Evolutionary conservation across 2,329 filamentous ascomycete genomes (phyloP).

Genomic region (Pseudonectria foliicola): DNA sequence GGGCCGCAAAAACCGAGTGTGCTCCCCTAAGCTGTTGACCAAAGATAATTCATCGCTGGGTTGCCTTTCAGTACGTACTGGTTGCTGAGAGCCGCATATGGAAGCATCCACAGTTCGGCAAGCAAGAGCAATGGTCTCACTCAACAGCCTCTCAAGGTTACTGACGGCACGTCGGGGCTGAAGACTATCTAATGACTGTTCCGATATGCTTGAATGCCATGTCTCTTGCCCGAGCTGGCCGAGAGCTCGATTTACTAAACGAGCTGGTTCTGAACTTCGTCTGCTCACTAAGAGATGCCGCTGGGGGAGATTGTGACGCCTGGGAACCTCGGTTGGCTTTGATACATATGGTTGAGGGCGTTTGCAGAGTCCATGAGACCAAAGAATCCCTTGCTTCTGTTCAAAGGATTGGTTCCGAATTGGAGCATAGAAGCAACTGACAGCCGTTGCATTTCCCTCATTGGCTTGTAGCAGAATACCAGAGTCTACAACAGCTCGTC

Average conservation of each 20-base stretch:
- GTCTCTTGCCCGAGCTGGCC: constrained; percentile 12
- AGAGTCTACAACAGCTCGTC: background rate
- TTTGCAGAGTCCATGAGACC: constrained; percentile 27
- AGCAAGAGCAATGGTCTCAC: constrained; percentile 38
- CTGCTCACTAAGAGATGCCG: constrained; percentile 8
- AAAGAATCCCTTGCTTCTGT: constrained; percentile 27
- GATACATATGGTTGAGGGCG: constrained; percentile 18
- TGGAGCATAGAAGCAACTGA: constrained; percentile 5
- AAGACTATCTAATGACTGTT: constrained; percentile 19
- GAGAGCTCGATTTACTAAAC: constrained; percentile 10
- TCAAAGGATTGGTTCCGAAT: constrained; percentile 21
- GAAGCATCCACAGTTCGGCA: constrained; percentile 28
- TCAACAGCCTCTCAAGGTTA: constrained; percentile 40
- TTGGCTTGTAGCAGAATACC: constrained; percentile 4
- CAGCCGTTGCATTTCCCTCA: background rate
- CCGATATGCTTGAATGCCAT: constrained; percentile 12
- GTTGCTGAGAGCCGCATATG: too few species aligned
- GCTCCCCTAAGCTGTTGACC: constrained; percentile 3
- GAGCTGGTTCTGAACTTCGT: constrained; percentile 16
- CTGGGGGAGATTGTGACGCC: constrained; percentile 6
- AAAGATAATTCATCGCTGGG: constrained; percentile 3
- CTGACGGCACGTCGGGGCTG: constrained; percentile 31
- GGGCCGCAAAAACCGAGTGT: constrained; percentile 5
- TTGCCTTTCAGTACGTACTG: too few species aligned
- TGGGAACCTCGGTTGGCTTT: constrained; percentile 22